Base-by-base conservation (phyloP, 2,329 filamentous ascomycete genomes). In the Neonectria faginata region DNA sequence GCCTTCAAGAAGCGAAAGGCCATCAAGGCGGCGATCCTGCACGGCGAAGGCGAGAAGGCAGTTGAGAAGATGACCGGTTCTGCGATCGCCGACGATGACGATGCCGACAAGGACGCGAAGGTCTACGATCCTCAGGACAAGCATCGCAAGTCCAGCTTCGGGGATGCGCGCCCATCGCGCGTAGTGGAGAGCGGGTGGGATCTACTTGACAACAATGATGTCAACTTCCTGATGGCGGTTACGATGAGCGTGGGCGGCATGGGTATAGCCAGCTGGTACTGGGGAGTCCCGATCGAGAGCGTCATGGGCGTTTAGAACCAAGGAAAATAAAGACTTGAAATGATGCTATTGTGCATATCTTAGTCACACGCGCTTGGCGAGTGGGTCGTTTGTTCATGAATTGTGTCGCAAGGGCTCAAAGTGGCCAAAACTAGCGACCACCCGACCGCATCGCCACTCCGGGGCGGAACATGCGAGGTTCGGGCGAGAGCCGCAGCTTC, bases 201-300 rank as follows among this genome's bases (percentile, higher is more conserved):
- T 76, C 77, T 97, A 66, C 82, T 99, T 62, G 94, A 97, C 79
- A 99, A 99, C 79, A 99, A 99, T 78, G 92, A 92, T 59, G 94
- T 99, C 72, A 99, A 99, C 78, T 88, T 97, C 62, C 78, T 95
- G 61, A 98, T 97, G 95, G 94, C 95, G 0, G 85, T 88, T 14
- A 84, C 84, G 5, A 94, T 97, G 87, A 97, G 92, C 76, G 69
- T 94, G 18, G 88, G 90, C 5, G 92, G 90, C 5, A 97, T 98
- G 88, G 82, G 81, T 0, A 79, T 88, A 36, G 89, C 86, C 31
- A 80, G 84, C 48, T 88, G 84, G 86, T 84, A 86, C 64, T 91
- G 89, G 88, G 82, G 79, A 5, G 74, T 89, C 25, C 84, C 87
- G 7, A 73, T 88, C 14, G 71, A 79, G 59, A 82, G 75, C 58